Evolutionary conservation across 2,329 filamentous ascomycete species (phyloP).

Genomic region (Nemania diffusa): DNA sequence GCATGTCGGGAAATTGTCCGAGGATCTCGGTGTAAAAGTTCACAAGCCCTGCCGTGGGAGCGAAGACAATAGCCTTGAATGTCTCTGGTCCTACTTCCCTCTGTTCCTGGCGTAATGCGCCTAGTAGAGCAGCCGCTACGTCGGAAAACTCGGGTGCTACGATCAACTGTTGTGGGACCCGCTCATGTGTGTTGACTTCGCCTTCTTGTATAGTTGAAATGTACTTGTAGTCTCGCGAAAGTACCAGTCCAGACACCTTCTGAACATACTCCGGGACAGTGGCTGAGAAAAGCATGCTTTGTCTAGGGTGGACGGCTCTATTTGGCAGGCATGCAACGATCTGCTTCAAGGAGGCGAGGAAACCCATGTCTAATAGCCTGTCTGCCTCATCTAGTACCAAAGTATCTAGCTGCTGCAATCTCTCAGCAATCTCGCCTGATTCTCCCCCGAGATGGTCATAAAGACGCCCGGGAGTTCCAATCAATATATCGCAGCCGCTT

Average conservation of each 20-base stretch:
- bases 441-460: conserved; percentile 82
- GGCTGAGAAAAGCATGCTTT: conserved; percentile 86
- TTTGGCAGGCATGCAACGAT: conserved; percentile 77
- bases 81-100: conserved; percentile 52
- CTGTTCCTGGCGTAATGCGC: conserved; percentile 62
- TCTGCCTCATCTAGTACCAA: conserved; percentile 88
- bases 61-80: conserved; percentile 89
- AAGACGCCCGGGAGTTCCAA: conserved; percentile 82
- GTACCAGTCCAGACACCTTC: conserved; percentile 74
- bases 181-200: conserved; percentile 79
- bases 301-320: conserved; percentile 66
- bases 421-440: conserved; percentile 72
- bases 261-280: conserved; percentile 84
- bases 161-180: conserved; percentile 78
- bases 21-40: conserved; percentile 63
- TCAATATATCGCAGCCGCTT: conserved; percentile 79
- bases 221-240: conserved; percentile 79
- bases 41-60: conserved; percentile 67
- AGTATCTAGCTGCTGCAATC: conserved; percentile 76
- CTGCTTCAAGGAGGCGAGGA: conserved; percentile 80
- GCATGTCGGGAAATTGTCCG: conserved; percentile 52
- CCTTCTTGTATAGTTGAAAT: conserved; percentile 81
- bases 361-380: conserved; percentile 83
- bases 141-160: conserved; percentile 76
- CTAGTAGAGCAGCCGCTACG: conserved; percentile 68